These are phyloP conservation scores for Microsporum ferrugineum DNA, from an alignment of 2,329 filamentous ascomycete genomes.

Conservation along the genomic window DNA sequence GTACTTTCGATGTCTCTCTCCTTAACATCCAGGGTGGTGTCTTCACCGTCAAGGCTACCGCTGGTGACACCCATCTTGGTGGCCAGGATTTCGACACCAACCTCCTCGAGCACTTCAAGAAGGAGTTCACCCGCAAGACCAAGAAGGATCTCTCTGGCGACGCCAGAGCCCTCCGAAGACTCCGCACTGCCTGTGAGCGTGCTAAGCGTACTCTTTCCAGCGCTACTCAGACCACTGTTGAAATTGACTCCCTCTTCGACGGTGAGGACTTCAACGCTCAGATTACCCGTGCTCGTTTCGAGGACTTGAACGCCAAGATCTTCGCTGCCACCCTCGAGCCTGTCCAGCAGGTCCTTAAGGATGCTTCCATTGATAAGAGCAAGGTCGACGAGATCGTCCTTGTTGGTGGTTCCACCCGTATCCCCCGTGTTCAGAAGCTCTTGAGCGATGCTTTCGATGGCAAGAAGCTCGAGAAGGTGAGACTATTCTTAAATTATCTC, in stretches of 20 bases:
- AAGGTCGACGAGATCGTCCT: conserved; percentile 97
- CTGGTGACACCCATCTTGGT: conserved; percentile 93
- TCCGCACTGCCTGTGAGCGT: conserved; percentile 96
- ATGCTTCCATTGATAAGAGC: conserved; percentile 75
- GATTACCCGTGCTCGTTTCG: conserved; percentile 97
- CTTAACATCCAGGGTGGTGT: conserved; percentile 98
- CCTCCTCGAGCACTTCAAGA: conserved; percentile 92
- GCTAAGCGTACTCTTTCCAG: conserved; percentile 98
- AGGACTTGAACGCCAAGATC: conserved; percentile 93
- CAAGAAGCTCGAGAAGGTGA: conserved; percentile 95
- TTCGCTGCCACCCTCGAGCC: conserved; percentile 90
- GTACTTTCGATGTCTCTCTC: conserved; percentile 99
- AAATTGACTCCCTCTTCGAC: conserved; percentile 97
- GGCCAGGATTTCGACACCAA: conserved; percentile 95
- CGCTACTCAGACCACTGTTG: conserved; percentile 91
- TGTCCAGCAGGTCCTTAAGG: conserved; percentile 93
- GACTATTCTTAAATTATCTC: neutral
- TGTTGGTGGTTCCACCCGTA: conserved; percentile 97
- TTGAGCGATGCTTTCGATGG: conserved; percentile 98
- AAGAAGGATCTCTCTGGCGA: conserved; percentile 57
- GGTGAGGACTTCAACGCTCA: conserved; percentile 95
- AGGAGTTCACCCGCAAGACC: conserved; percentile 75
- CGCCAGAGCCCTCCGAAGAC: conserved; percentile 83
- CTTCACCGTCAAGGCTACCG: conserved; percentile 97
- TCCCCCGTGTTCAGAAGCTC: conserved; percentile 97